Evolutionary conservation across 805 yeast species (phyloP), one percentile per base, ranked within the genome.

Genomic region (Nakazawaea sp.): DNA sequence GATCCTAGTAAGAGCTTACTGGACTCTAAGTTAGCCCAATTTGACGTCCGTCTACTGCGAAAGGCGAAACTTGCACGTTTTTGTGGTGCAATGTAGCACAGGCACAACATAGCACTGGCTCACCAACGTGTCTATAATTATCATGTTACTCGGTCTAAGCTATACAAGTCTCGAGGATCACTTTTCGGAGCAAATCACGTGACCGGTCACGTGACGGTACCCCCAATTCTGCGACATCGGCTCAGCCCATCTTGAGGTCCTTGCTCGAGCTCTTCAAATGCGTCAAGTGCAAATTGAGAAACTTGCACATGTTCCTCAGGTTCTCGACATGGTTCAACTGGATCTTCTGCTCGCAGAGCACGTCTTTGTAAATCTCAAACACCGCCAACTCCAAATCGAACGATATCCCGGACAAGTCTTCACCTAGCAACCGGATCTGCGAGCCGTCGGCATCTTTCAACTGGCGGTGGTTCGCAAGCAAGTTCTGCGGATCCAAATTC

Each of bases 341-440:
- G 24, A 73, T 50, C 21, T 66, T 59, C 38, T 65, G 43, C 27
- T 72, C 76, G 51, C 85, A 78, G 12, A 78, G 53, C 30, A 75
- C 57, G 41, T 61, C 60, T 33, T 68, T 61, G 81, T 75, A 75
- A 37, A 68, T 66, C 36, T 60, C 53, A 81, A 82, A 78, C 43
- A 70, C 74, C n/a, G 62, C 61, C 29, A 66, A 56, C 47, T 76
- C 83, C 47, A 75, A 71, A 50, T 76, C 82, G 44, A 64, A 68
- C 1, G 78, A 78, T 3, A 72, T 62, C 35, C 59, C 56, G 31
- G 62, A 61, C 64, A 75, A 66, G 5, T 72, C 77, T 3, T 70
- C 64, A 4, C 84, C 85, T 44, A 75, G 77, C 11, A 78, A 51
- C 43, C 86, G 56, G 12, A 66, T 53, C 44, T 84, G 58, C 11